Base-by-base conservation (phyloP, 306 rosid species). In the Sophora flavescens region DNA sequence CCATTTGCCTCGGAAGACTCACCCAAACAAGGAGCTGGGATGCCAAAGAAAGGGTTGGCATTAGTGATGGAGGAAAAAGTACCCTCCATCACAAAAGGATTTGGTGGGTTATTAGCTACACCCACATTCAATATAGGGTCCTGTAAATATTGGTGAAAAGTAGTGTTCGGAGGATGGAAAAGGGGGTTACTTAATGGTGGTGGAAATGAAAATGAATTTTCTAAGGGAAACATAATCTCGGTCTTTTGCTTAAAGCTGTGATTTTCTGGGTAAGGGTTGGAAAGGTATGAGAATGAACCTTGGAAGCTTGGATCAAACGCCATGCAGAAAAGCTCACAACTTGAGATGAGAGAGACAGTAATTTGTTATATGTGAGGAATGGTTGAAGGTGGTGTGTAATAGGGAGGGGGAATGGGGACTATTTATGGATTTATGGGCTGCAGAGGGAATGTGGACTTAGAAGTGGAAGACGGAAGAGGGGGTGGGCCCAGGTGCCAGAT, bases 321-420 rank as follows among this genome's bases (percentile, higher is more conserved):
- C 89, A 88, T 88, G 85, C 82, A 85, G 80, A 68, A 81, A 85
- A 82, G 13, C 26, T 44, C 18, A n/a, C n/a, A 41, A 70, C 75
- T 70, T 42, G 12, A 32, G 54, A 42, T 10, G 41, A n/a, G 22
- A 1, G 22, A 22, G 22, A 22, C 1, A 22, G 22, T 22, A 22
- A 22, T 22, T 30, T 30, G 32, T 30, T 30, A 3, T 30, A 30
- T 30, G 2, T 30, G 32, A 41, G 11, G 26, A 47, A 42, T 7
- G 41, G 6, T 35, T 35, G 5, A 10, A 16, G 56, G 65, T 32
- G 53, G 47, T 36, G 22, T 22, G 47, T 17, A 5, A 62, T 50
- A 54, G 76, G 8, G 62, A 14, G 13, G 3, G 52, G 63, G 75
- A 75, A 39, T 30, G 70, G n/a, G 73, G 73, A 71, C 4, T 16